These are phyloP conservation scores for Boletus edulis DNA, from an alignment of 768 basidiomycete genomes.

Conservation along the genomic window DNA sequence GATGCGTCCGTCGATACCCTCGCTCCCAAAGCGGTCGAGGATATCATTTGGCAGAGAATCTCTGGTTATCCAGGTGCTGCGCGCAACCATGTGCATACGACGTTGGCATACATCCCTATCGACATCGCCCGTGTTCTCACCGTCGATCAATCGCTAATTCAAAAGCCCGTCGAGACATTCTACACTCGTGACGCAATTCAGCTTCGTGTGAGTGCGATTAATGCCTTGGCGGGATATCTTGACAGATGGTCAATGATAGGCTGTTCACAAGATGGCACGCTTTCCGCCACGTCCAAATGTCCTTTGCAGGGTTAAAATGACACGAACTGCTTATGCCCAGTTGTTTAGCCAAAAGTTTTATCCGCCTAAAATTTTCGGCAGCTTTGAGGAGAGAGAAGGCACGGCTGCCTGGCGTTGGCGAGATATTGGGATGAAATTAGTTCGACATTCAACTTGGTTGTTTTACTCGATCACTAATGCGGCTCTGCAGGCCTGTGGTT, in stretches of 20 bases:
- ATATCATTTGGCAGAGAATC: slow-evolving; percentile 68
- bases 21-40: slow-evolving; percentile 61
- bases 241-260: slow-evolving; percentile 41
- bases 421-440: slow-evolving; percentile 93
- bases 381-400: slow-evolving; percentile 61
- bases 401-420: slow-evolving; percentile 72
- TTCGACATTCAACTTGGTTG: slow-evolving; percentile 31
- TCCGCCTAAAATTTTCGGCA: slow-evolving; percentile 86
- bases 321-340: slow-evolving; percentile 93
- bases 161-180: slow-evolving; percentile 88
- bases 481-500: slow-evolving; percentile 76
- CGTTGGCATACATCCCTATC: slow-evolving; percentile 75
- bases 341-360: slow-evolving; percentile 88
- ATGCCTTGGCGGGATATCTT: not conserved
- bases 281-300: slow-evolving; percentile 75
- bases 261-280: slow-evolving; percentile 84
- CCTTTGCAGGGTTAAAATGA: slow-evolving; percentile 68
- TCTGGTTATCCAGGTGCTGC: slow-evolving; percentile 71
- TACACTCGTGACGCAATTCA: slow-evolving; percentile 94
- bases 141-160: slow-evolving; percentile 64
- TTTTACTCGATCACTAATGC: not conserved
- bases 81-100: slow-evolving; percentile 66
- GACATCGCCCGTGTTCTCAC: slow-evolving; percentile 76
- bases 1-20: slow-evolving; percentile 52
- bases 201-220: slow-evolving; percentile 62